Evolutionary conservation across 371 early-diverging fungal genomes (phyloP).

Genomic region (Actinomortierella wolfii): DNA sequence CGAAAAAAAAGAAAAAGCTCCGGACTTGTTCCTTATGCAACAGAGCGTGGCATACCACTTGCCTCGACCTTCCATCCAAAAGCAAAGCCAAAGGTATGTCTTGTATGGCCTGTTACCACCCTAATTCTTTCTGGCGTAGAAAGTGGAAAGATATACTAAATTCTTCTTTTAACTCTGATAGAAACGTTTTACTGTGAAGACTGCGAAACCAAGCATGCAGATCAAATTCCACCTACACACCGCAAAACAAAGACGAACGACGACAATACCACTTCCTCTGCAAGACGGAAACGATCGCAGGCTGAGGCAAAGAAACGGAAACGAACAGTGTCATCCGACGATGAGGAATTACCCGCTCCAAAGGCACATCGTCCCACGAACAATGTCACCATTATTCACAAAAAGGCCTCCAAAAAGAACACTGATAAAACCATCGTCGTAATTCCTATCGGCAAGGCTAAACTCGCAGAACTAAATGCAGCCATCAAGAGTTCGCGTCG

Average conservation of each 20-base stretch:
- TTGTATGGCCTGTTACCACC: no score
- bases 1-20: constrained; percentile 25
- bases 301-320: not conserved
- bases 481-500: not conserved
- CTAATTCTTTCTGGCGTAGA: not conserved
- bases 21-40: constrained; percentile 42
- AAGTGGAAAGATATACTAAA: not conserved
- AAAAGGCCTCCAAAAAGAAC: constrained; percentile 15
- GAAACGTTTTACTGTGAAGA: constrained; percentile 38
- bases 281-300: not conserved
- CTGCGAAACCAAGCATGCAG: constrained; percentile 27
- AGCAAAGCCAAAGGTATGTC: constrained; percentile 23
- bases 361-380: constrained; percentile 3
- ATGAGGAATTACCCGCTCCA: not conserved
- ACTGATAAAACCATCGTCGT: not conserved
- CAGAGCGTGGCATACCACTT: constrained; percentile 43
- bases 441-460: constrained; percentile 5
- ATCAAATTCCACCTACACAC: constrained; percentile 19
- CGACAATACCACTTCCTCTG: not conserved
- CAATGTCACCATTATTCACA: constrained; percentile 1
- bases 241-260: constrained; percentile 18
- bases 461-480: not conserved
- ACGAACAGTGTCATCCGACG: not conserved
- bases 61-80: constrained; percentile 28
- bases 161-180: not conserved